A percentile compares a stretch with the other conserved stretches of the same genome.
These are phyloP conservation scores for Pezicula neosporulosa DNA, from an alignment of 2,329 filamentous ascomycete species.

Conservation along the genomic window DNA sequence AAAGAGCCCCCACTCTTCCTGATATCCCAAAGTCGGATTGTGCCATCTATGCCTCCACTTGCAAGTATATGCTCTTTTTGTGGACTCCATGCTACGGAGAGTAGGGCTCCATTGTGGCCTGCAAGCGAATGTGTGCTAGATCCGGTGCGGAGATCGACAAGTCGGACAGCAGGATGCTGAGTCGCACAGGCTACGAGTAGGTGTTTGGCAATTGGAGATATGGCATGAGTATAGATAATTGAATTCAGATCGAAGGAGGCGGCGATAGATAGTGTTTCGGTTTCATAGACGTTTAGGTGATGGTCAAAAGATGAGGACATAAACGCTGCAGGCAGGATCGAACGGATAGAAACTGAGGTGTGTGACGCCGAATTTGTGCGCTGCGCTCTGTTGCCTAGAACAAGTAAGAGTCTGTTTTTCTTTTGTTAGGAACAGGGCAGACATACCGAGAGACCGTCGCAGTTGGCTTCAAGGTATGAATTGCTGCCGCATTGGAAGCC, in stretches of 20 bases:
- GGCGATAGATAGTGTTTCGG: slow-evolving; percentile 55
- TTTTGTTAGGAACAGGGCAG: slow-evolving; percentile 13
- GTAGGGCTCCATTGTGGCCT: slow-evolving; percentile 63
- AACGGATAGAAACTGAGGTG: slow-evolving; percentile 77
- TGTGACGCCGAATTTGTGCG: slow-evolving; percentile 70
- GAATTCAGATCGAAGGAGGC: slow-evolving; percentile 66
- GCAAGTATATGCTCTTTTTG: slow-evolving; percentile 74
- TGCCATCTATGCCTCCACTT: slow-evolving; percentile 81
- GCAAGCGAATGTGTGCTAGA: slow-evolving; percentile 69
- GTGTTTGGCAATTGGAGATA: slow-evolving; percentile 69
- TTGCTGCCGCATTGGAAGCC: slow-evolving; percentile 33
- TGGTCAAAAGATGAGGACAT: slow-evolving; percentile 77
- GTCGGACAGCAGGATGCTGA: slow-evolving; percentile 76
- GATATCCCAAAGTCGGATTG: slow-evolving; percentile 83
- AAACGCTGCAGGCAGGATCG: slow-evolving; percentile 68
- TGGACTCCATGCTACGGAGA: slow-evolving; percentile 79
- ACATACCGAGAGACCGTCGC: slow-evolving; percentile 43
- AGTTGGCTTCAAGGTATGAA: slow-evolving; percentile 51
- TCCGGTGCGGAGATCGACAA: slow-evolving; percentile 83
- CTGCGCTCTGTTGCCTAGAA: slow-evolving; percentile 24
- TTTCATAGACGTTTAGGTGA: slow-evolving; percentile 72
- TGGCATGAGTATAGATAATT: slow-evolving; percentile 72
- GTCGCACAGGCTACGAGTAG: slow-evolving; percentile 86
- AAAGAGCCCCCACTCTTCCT: slow-evolving; percentile 73
- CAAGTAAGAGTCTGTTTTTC: slow-evolving; percentile 3